Evolutionary conservation across 352 stramenopile genomes (phyloP), one percentile per base, ranked within the genome.

Genomic region (Saprolegnia diclina): DNA sequence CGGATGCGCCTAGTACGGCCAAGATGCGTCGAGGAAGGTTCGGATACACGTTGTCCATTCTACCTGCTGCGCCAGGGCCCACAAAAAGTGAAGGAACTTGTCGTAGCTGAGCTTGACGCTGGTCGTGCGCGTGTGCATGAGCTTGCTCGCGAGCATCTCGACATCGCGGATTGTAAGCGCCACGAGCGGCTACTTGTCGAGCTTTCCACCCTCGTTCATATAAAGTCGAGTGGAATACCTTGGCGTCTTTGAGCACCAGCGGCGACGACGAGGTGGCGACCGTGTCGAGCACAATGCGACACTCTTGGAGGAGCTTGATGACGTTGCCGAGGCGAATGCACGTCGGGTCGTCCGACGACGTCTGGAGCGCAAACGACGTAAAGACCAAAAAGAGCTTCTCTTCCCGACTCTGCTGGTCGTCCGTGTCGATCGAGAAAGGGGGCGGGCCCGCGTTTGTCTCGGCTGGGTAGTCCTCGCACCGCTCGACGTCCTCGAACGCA

Each of bases 381-480:
- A 91, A 93, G 61, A 91, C 85, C 63, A 89, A 81, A 84, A 84
- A 93, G 18, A 93, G 73, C 45, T 81, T 77, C 59, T 93, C 85
- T 37, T 88, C 63, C 1, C 63, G 63, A 14, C 29, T 69, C 2
- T n/a, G 16, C 16, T 56, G 19, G 42, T 18, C 63, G 42, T 21
- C 5, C 9, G 63, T 19, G 42, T 16, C 29, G 14, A 29, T 10
- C 10, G 32, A 22, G 19, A 38, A 14, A 29, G 24, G 18, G 6
- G 40, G 40, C 16, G 19, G 16, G n/a, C 9, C 13, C 35, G 16
- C n/a, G 4, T 38, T 4, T 7, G 26, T 7, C 7, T 29, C 7
- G 10, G 35, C 50, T 10, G 63, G 63, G 9, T 48, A 44, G 7
- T 59, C 52, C 4, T 59, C 52, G 52, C 3, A 4, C 7, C 46